Evolutionary conservation across 352 stramenopile species (phyloP).

Genomic region (Phytopythium montanum): DNA sequence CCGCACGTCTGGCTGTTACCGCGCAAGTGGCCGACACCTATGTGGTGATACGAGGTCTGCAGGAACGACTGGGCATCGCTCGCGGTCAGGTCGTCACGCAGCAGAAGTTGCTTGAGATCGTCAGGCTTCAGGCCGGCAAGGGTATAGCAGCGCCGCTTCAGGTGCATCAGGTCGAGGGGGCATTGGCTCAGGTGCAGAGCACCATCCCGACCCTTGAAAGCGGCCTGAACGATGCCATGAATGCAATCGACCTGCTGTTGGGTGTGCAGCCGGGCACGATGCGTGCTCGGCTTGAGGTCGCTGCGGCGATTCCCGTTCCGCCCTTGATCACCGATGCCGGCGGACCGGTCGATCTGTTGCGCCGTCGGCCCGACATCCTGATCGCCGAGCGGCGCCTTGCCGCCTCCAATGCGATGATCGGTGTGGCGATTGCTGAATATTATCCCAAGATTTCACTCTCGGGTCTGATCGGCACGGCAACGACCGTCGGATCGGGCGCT

Average conservation of each 20-base stretch:
- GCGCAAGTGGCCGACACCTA: slow-evolving; percentile 2
- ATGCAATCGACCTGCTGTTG: slow-evolving; percentile 3
- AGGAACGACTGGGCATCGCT: slow-evolving; percentile 3
- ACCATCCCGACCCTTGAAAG: slow-evolving; percentile 3
- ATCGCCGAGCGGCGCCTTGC: slow-evolving; percentile 2
- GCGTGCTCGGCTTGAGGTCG: slow-evolving; percentile 2
- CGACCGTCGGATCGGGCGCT: slow-evolving; percentile 2
- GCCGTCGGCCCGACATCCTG: slow-evolving; percentile 2
- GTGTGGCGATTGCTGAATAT: slow-evolving; percentile 4
- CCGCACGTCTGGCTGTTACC: slow-evolving; percentile 2
- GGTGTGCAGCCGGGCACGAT: slow-evolving; percentile 2
- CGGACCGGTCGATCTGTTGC: slow-evolving; percentile 2
- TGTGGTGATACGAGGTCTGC: slow-evolving; percentile 3
- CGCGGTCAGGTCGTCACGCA: slow-evolving; percentile 2
- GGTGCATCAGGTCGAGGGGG: slow-evolving; percentile 2
- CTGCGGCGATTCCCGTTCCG: slow-evolving; percentile 2
- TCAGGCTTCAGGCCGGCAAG: slow-evolving; percentile 2
- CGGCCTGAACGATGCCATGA: slow-evolving; percentile 3
- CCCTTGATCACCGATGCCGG: slow-evolving; percentile 2
- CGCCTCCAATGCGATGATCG: slow-evolving; percentile 3
- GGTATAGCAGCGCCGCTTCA: slow-evolving; percentile 3
- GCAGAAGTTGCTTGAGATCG: slow-evolving; percentile 3
- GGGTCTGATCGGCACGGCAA: slow-evolving; percentile 2
- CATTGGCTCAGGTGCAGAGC: slow-evolving; percentile 3
- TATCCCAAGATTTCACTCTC: slow-evolving; percentile 4